Evolutionary conservation across 441 rosid genomes (phyloP).

Genomic region (Hura crepitans): DNA sequence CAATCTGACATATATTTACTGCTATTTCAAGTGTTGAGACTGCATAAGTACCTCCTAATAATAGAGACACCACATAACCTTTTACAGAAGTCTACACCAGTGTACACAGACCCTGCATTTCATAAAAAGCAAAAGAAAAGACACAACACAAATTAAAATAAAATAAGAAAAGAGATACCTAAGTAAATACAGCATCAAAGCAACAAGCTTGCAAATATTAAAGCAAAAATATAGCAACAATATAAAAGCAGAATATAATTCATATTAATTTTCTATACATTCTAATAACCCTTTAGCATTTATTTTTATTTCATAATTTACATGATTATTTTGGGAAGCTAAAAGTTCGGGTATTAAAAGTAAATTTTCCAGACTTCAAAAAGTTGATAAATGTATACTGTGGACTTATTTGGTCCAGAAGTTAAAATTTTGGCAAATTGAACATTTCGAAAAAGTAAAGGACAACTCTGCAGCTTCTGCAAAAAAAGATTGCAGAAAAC

Average conservation of each 20-base stretch:
- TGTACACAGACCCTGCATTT: slow-evolving; percentile 76
- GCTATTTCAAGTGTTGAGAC: slow-evolving; percentile 20
- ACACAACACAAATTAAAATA: neutral
- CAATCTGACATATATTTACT: too few relatives aligned
- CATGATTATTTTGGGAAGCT: too few relatives aligned
- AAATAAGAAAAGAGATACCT: neutral
- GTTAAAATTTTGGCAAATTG: too few relatives aligned
- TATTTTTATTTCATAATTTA: too few relatives aligned
- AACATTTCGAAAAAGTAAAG: too few relatives aligned
- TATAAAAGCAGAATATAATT: neutral
- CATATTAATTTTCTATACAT: neutral
- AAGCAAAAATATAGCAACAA: neutral
- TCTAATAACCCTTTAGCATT: too few relatives aligned
- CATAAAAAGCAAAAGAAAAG: slow-evolving; percentile 7
- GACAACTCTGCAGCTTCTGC: too few relatives aligned
- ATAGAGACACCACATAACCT: slow-evolving; percentile 93
- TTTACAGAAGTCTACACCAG: slow-evolving; percentile 97
- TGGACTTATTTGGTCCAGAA: too few relatives aligned
- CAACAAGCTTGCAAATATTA: neutral
- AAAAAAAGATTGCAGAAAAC: too few relatives aligned
- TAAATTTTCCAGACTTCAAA: too few relatives aligned
- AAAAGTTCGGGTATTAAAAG: too few relatives aligned
- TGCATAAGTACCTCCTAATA: slow-evolving; percentile 67
- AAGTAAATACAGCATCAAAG: slow-evolving; percentile 3
- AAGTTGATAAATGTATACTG: too few relatives aligned